Base-by-base conservation (phyloP, 2,329 filamentous ascomycete genomes). In the Apiospora koreana region DNA sequence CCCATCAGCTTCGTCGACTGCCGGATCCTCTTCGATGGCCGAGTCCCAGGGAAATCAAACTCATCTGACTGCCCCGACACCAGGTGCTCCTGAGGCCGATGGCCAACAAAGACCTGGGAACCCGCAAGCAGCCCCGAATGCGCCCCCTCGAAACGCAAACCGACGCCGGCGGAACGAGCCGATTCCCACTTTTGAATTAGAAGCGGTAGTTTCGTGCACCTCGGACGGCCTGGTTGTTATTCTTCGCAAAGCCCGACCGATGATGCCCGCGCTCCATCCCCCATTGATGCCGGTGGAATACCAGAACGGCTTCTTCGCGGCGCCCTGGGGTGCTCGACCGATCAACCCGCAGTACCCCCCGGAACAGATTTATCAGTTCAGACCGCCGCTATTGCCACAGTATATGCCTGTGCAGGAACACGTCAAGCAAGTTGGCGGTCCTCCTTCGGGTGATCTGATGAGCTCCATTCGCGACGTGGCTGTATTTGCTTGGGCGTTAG, bases 121-220 rank as follows among this genome's bases (percentile, higher is more conserved):
- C 2, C 64, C 48, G 66, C 73, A 69, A 68, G 72, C 48, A 67
- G 41, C 28, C 67, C 70, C 54, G 23, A 46, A 38, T 28, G 65
- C 38, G 25, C 71, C 46, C 67, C 70, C 74, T 73, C 46, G 12
- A 58, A 74, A 71, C 25, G 81, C 80, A 18, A 69, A 68, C 50
- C 72, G 73, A 50, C 69, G 66, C 25, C 73, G 77, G 18, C 75
- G 73, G 45, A 75, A 77, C 18, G 77, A 79, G 38, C 75, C 75
- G 0, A 77, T 83, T 8, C 81, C 81, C 2, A 85, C 86, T 1
- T 85, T 94, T 68, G 93, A 97, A 81, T 83, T 97, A 4, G 94
- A 97, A 81, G 94, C 94, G 2, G 93, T 97, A n/a, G 91, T 97
- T 6, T 97, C 94, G 0, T 97, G 94, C 81, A 94, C 94, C 2